Conservation (phyloP, 768 basidiomycete genomes). For the Mycena venus region DNA sequence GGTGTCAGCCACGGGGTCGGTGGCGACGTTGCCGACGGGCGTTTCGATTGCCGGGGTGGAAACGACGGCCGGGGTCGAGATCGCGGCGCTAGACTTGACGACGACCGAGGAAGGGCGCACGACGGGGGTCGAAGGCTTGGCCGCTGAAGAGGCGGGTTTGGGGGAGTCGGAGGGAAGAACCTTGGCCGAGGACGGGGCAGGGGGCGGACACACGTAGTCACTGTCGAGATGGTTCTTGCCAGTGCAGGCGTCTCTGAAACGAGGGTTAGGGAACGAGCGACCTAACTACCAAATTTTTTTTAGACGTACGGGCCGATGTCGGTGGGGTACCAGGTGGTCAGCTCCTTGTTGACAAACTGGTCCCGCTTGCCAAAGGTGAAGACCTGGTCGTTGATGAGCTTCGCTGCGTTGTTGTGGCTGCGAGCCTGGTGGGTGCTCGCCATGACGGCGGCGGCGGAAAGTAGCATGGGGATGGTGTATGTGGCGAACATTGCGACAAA, state of each 20-base stretch:
- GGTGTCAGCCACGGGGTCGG: neutral
- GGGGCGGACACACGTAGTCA: neutral
- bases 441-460: conserved; percentile 6
- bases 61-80: neutral
- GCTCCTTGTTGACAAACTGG: neutral
- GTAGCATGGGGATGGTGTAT: neutral
- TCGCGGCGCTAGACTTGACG: too few species aligned
- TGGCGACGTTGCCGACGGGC: neutral
- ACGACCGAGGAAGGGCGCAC: too few species aligned
- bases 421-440: neutral
- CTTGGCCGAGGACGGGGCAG: neutral
- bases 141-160: too few species aligned
- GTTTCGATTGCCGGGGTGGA: neutral
- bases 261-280: neutral
- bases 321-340: conserved; percentile 9
- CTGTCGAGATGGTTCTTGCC: conserved; percentile 1
- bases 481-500: neutral
- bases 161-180: neutral
- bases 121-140: too few species aligned
- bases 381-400: neutral
- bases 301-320: conserved; percentile 6
- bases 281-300: neutral
- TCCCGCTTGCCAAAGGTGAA: neutral
- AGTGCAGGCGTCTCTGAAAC: neutral
- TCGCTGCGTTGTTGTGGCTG: neutral